Evolutionary conservation across 2,329 filamentous ascomycete species (phyloP).

Genomic region (Aspergillus amoenus): DNA sequence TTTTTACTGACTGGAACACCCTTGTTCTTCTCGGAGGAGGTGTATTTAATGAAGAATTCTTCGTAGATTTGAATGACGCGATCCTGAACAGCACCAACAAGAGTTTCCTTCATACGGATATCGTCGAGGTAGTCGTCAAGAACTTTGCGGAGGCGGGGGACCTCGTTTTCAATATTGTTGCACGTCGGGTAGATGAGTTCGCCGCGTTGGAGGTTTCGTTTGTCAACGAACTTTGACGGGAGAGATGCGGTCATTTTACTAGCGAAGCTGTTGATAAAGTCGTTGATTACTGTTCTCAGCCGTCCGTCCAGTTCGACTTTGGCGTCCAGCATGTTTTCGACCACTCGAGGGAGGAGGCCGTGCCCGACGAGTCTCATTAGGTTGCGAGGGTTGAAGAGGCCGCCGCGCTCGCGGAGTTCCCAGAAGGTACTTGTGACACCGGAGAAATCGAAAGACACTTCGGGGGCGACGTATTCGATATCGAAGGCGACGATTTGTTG

Average conservation of each 20-base stretch:
- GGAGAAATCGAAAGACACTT: conserved; percentile 67
- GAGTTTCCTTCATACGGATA: conserved; percentile 62
- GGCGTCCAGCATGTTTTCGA: conserved; percentile 70
- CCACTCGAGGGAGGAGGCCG: conserved; percentile 62
- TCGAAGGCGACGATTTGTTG: conserved; percentile 95
- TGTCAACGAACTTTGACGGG: conserved; percentile 40
- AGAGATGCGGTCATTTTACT: conserved; percentile 54
- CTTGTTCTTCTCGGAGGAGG: conserved; percentile 40
- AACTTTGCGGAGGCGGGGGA: conserved; percentile 55
- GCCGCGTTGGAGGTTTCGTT: conserved; percentile 37
- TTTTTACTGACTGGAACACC: conserved; percentile 44
- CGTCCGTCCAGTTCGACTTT: conserved; percentile 67
- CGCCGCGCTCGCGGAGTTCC: conserved; percentile 64
- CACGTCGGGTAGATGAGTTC: conserved; percentile 51
- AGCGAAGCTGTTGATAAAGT: conserved; percentile 62
- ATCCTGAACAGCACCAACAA: conserved; percentile 66
- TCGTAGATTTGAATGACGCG: conserved; percentile 63
- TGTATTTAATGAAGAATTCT: conserved; percentile 59
- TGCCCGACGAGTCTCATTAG: conserved; percentile 60
- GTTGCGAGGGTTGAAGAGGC: conserved; percentile 64
- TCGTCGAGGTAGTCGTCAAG: conserved; percentile 65
- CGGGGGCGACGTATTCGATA: conserved; percentile 72
- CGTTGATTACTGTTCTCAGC: conserved; percentile 63
- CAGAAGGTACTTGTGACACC: conserved; percentile 65
- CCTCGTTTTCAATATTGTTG: conserved; percentile 57